Evolutionary conservation across 345 rosid genomes (phyloP), one percentile per base, ranked within the genome.

Genomic region (Salix dunnii): DNA sequence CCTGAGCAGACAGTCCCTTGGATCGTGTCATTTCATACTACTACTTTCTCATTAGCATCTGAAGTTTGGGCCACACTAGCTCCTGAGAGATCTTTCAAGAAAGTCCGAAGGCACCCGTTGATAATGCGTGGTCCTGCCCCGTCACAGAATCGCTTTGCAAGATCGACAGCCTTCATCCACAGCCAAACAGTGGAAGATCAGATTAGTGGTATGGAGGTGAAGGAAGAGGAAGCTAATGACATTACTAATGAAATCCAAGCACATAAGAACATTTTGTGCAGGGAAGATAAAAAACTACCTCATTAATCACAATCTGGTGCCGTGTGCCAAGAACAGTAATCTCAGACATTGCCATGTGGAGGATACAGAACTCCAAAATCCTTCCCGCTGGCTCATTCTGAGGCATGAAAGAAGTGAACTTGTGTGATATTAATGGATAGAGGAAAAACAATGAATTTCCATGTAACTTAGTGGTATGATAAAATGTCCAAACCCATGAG

Each of bases 321-420:
- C 90, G 86, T 33, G 97, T 95, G 77, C 89, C 97, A 49, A 95
- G 82, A 84, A 90, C 91, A 27, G 90, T 73, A 61, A 93, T 89
- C 86, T 95, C 99, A 16, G 99, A 93, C 98, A 93, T 96, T 35
- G 98, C 97, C 79, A 96, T 73, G 78, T 90, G 99, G 75, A 96
- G 98, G 82, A 96, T 91, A 33, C 94, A 86, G 48, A 96, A 84
- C 88, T 96, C 99, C 78, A 96, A 78, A 80, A 96, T 96, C 85
- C 91, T 88, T 64, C 96, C 93, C 0, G 93, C 92, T 36, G 99
- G 98, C 67, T 87, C 87, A 85, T 84, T 88, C 99, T 95, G 92
- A 28, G 77, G 72, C 40, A 73, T 5, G 70, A 42, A 36, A 63
- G 74, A 38, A 74, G 43, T 49, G 40, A 71, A 46, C 30, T 48